Evolutionary conservation across 208 protist species (phyloP).

Genomic region (Vickermania ingenoplastis): DNA sequence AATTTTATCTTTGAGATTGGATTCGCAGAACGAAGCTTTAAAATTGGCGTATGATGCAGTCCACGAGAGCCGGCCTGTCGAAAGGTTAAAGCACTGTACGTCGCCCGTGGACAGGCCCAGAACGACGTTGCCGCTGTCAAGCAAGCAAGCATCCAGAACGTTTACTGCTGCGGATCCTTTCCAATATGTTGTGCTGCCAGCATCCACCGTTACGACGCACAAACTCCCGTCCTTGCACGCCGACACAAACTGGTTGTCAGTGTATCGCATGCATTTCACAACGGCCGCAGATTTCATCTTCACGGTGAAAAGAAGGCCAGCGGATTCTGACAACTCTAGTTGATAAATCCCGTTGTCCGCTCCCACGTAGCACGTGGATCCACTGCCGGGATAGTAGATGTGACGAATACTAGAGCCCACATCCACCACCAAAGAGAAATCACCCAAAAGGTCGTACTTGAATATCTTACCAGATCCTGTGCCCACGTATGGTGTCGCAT

Average conservation of each 20-base stretch:
- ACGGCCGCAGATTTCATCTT: neutral
- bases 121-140: neutral
- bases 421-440: neutral
- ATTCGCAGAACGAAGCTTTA: neutral
- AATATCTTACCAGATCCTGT: neutral
- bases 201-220: neutral
- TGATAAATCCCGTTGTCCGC: neutral
- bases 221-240: neutral
- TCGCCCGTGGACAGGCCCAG: neutral
- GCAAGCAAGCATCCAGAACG: neutral
- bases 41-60: neutral
- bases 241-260: neutral
- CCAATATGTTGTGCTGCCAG: neutral
- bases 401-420: neutral
- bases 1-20: neutral
- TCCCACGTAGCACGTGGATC: neutral
- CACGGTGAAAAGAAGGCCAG: neutral
- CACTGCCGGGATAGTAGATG: neutral
- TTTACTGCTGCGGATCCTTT: neutral
- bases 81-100: neutral
- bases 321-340: neutral
- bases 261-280: neutral
- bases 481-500: neutral
- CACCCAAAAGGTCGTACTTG: neutral
- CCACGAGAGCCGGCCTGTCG: neutral